phyloP scores from a whole-genome alignment of 1,284 basidiomycete genomes.

The Leccinum subspadiceum region DNA sequence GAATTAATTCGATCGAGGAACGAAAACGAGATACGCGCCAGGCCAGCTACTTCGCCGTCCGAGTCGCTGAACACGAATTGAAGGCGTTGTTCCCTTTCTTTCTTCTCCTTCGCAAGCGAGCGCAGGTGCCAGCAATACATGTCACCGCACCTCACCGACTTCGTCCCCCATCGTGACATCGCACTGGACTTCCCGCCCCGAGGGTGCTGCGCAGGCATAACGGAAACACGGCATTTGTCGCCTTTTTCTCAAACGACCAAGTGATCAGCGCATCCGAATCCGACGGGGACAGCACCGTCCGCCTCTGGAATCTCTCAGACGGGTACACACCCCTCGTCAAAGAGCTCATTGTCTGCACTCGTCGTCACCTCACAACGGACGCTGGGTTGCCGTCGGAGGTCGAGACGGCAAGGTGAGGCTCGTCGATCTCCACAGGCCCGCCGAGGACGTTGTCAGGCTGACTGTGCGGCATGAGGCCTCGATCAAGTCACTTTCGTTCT shows the following conservation, averaged over 20 bases:
- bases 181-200: neutral
- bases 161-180: neutral
- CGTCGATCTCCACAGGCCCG: constrained; percentile 6
- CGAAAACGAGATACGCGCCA: neutral
- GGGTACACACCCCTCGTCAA: constrained; percentile 6
- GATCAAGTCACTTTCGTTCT: constrained; percentile 7
- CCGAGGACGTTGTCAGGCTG: constrained; percentile 5
- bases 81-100: neutral
- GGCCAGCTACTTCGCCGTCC: no score
- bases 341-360: constrained; percentile 1
- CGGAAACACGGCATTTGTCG: constrained; percentile 13
- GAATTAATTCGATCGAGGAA: neutral
- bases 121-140: neutral
- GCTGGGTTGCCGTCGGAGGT: constrained; percentile 19
- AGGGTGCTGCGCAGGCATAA: constrained; percentile 17
- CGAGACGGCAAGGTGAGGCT: constrained; percentile 16
- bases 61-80: no score
- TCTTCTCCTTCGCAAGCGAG: neutral
- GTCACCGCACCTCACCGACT: constrained; percentile 3
- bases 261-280: constrained; percentile 19
- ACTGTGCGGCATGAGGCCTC: constrained; percentile 1
- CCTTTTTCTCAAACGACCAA: constrained; percentile 15
- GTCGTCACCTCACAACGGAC: no score
- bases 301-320: constrained; percentile 16
- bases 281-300: constrained; percentile 19